Evolutionary conservation across 495 filamentous ascomycete species (phyloP).

Genomic region (Trypethelium eluteriae): DNA sequence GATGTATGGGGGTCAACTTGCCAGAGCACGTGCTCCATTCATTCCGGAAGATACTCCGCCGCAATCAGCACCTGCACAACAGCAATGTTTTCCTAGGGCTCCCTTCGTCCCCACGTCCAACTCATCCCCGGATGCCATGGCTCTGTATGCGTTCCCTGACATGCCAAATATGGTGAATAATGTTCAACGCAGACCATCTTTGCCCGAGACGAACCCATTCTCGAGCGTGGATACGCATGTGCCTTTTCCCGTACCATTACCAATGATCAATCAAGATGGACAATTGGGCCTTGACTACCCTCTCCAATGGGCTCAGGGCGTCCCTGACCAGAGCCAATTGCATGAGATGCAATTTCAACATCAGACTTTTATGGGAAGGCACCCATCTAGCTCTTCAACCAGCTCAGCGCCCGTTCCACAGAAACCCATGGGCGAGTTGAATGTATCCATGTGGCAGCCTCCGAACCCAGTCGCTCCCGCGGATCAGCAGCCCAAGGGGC

Average conservation of each 20-base stretch:
- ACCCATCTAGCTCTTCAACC: background rate
- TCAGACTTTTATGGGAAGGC: conserved; percentile 6
- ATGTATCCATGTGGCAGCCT: conserved; percentile 5
- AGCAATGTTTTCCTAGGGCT: conserved; percentile 32
- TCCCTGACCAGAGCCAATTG: background rate
- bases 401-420: background rate
- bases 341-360: background rate
- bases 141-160: conserved; percentile 10
- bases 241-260: conserved; percentile 22
- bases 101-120: conserved; percentile 23
- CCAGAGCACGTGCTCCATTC: conserved; percentile 18
- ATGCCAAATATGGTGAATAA: conserved; percentile 2
- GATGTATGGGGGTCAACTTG: conserved; percentile 27
- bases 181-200: background rate
- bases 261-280: conserved; percentile 20
- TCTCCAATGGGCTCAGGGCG: conserved; percentile 3
- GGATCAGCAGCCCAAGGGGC: background rate
- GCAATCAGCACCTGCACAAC: conserved; percentile 37
- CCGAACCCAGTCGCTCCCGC: conserved; percentile 5
- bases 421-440: background rate
- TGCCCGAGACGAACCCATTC: conserved; percentile 4
- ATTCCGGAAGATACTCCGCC: conserved; percentile 35
- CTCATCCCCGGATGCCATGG: conserved; percentile 1
- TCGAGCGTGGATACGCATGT: conserved; percentile 3
- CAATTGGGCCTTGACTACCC: conserved; percentile 10